Conservation (phyloP, 805 yeast genomes). For the Ogataea chonburiensis region DNA sequence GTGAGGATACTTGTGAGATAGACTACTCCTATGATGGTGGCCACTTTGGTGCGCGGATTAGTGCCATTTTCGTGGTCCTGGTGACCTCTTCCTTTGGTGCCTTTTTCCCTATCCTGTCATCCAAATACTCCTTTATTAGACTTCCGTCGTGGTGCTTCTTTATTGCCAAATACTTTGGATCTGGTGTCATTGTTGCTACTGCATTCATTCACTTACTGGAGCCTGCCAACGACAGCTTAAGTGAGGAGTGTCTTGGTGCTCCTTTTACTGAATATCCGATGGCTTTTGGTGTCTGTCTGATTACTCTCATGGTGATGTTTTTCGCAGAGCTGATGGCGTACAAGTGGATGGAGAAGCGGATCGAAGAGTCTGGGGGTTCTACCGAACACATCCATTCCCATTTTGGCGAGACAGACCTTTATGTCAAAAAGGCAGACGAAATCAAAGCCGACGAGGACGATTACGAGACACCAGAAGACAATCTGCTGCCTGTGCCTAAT, state of each 20-base stretch:
- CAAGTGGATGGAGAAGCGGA: constrained; percentile 40
- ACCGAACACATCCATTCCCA: constrained; percentile 50
- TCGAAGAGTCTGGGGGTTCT: constrained; percentile 17
- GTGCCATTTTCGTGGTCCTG: constrained; percentile 62
- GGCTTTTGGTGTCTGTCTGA: constrained; percentile 53
- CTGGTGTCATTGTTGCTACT: constrained; percentile 82
- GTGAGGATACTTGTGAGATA: constrained; percentile 22
- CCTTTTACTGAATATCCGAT: constrained; percentile 52
- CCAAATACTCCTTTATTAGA: constrained; percentile 55
- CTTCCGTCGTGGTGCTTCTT: constrained; percentile 64
- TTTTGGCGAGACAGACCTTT: constrained; percentile 44
- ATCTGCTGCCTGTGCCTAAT: not conserved
- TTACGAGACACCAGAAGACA: not conserved
- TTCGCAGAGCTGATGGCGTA: constrained; percentile 51
- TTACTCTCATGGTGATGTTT: constrained; percentile 51
- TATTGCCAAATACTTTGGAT: constrained; percentile 72
- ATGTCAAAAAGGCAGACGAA: constrained; percentile 14
- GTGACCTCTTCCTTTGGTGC: constrained; percentile 58
- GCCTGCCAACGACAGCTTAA: constrained; percentile 63
- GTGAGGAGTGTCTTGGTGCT: constrained; percentile 61
- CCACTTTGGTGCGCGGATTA: constrained; percentile 47
- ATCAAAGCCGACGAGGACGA: constrained; percentile 14
- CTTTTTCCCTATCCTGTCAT: constrained; percentile 61
- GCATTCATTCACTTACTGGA: constrained; percentile 72
- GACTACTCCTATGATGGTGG: constrained; percentile 28